Base-by-base conservation (phyloP, 129 eudicot genomes). In the Flaveria bidentis region DNA sequence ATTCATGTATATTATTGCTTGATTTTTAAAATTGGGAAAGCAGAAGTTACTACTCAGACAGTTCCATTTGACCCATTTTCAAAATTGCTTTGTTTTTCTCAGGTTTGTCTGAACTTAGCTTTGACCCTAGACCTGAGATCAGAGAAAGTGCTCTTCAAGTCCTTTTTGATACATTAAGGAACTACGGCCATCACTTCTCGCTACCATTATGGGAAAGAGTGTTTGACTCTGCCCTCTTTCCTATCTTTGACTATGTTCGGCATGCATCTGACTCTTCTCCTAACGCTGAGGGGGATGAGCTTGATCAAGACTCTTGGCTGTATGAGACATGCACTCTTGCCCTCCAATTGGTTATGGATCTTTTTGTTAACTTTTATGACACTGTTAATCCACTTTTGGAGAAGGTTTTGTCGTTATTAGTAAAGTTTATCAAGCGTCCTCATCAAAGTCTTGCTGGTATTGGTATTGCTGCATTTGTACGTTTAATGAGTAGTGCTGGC, bases 361-460 rank as follows among this genome's bases (percentile, higher is more conserved):
- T 94, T 69, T 94, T 94, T 74, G 91, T 91, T 51, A 94, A 94
- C 57, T 94, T 94, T 61, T 94, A 94, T 62, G 84, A 78, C 65
- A 91, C 98, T 14, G 96, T 94, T 42, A 87, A 94, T 78, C 98
- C 97, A 18, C 93, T 94, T 76, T 23, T 91, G 85, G 88, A 75
- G 79, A 94, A 94, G 75, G 96, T 94, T 80, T 62, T 94, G 71
- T 78, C 62, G 83, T 75, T 95, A 55, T 78, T 95, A 77, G 96
- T 87, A 69, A 86, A 91, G 78, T 91, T 95, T 72, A 91, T 91
- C 67, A 95, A 89, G 71, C 90, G 97, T 69, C 99, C 99, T 64
- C 99, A 95, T 81, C 97, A 95, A 71, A 95, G 97, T 77, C 94
- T 95, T 77, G 99, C 97, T 74, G 97, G 99, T 42, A 95, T 95